phyloP scores from a whole-genome alignment of 768 basidiomycete genomes.

The Suillus occidentalis region DNA sequence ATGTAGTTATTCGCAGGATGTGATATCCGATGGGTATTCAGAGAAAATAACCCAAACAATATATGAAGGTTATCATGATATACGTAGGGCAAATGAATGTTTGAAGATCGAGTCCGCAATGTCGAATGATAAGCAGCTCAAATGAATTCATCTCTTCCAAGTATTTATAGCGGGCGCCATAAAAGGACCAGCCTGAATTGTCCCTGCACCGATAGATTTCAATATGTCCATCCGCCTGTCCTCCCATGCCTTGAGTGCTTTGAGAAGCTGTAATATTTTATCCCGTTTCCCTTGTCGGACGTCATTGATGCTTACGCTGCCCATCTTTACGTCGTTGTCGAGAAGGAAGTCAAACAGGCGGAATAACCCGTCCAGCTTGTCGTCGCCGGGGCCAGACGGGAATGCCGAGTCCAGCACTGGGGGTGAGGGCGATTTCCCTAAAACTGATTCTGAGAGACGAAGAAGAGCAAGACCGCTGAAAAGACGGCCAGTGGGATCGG shows the following conservation, averaged over 20 bases:
- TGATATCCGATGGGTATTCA: constrained; percentile 9
- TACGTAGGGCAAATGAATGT: constrained; percentile 22
- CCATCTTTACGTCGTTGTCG: constrained; percentile 90
- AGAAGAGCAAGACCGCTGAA: constrained; percentile 78
- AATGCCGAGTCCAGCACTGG: constrained; percentile 81
- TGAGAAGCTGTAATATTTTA: constrained; percentile 79
- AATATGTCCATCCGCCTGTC: constrained; percentile 65
- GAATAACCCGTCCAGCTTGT: constrained; percentile 86
- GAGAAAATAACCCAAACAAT: constrained; percentile 6
- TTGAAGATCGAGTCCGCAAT: constrained; percentile 13
- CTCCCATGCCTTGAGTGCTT: constrained; percentile 77
- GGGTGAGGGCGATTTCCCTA: constrained; percentile 62
- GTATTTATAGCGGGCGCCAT: constrained; percentile 10
- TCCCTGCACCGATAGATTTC: constrained; percentile 48
- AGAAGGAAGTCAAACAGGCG: constrained; percentile 89
- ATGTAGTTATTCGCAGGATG: not conserved
- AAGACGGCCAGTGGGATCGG: constrained; percentile 40
- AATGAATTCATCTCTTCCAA: not conserved
- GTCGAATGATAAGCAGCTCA: constrained; percentile 2
- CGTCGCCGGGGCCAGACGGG: constrained; percentile 62
- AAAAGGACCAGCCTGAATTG: constrained; percentile 17
- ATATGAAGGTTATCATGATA: constrained; percentile 1
- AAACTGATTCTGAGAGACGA: constrained; percentile 82
- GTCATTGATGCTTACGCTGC: constrained; percentile 92
- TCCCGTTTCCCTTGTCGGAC: constrained; percentile 78